Conservation (phyloP, 805 yeast species). For the Kodamaea laetipori region DNA sequence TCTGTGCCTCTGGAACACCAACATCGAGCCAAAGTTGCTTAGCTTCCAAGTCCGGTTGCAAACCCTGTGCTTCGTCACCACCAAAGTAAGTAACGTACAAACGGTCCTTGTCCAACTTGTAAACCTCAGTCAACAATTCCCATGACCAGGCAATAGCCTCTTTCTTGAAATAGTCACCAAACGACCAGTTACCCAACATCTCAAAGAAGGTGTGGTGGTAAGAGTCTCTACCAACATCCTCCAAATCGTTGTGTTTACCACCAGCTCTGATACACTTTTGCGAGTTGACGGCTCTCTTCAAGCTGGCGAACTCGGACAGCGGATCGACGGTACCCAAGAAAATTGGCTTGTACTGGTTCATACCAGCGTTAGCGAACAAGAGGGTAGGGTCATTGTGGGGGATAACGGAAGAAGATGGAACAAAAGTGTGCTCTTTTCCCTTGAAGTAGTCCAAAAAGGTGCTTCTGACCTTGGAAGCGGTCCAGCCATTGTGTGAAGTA, state of each 20-base stretch:
- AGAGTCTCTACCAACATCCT: constrained; percentile 97
- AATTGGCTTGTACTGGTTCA: constrained; percentile 98
- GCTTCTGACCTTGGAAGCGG: constrained; percentile 64
- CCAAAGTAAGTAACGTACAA: constrained; percentile 95
- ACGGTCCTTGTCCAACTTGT: constrained; percentile 75
- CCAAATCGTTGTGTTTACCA: constrained; percentile 97
- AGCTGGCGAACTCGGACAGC: constrained; percentile 75
- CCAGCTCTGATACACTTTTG: constrained; percentile 99
- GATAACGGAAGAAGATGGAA: constrained; percentile 91
- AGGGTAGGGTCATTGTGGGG: constrained; percentile 98
- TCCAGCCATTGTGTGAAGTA: constrained; percentile 35
- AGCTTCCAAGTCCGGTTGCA: constrained; percentile 94
- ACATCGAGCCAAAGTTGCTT: constrained; percentile 80
- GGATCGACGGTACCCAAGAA: constrained; percentile 98
- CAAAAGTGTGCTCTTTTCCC: constrained; percentile 68
- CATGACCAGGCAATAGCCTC: constrained; percentile 90
- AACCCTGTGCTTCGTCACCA: constrained; percentile 80
- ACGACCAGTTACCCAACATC: constrained; percentile 99
- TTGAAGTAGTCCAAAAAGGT: constrained; percentile 84
- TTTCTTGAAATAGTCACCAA: constrained; percentile 96
- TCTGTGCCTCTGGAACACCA: constrained; percentile 91
- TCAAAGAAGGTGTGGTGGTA: constrained; percentile 98
- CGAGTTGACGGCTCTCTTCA: constrained; percentile 91
- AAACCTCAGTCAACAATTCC: constrained; percentile 86
- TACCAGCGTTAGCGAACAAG: constrained; percentile 97